These are phyloP conservation scores for Acacia concinna DNA, from an alignment of 331 rosid species.

Conservation along the genomic window DNA sequence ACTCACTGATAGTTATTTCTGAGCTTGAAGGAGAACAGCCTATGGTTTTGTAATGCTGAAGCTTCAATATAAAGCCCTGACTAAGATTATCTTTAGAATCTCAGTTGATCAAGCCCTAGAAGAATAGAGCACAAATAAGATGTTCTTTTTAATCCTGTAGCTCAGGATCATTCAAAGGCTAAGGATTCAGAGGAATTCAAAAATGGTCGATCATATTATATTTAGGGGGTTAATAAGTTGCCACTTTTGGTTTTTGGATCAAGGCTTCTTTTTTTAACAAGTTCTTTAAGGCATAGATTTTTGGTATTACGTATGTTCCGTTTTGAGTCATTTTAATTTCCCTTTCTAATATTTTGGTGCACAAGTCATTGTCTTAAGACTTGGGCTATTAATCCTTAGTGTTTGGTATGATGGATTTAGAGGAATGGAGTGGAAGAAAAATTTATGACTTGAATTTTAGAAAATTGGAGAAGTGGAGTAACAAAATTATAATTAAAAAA, in stretches of 20 bases:
- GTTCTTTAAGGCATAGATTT: not conserved
- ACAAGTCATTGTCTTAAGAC: not conserved
- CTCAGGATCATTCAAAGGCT: not conserved
- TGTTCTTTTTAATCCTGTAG: not conserved
- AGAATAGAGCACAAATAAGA: not conserved
- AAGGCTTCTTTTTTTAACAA: not conserved
- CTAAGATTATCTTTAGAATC: not conserved
- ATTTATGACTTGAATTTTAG: no score
- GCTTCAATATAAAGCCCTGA: not conserved
- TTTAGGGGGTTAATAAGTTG: no score
- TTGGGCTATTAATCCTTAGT: no score
- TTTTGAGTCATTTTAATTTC: not conserved
- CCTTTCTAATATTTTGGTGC: not conserved
- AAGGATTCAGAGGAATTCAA: not conserved
- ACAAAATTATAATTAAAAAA: no score
- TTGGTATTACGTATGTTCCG: not conserved
- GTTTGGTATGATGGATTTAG: no score
- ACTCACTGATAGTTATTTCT: slow-evolving; percentile 86
- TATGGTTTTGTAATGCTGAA: slow-evolving; percentile 32
- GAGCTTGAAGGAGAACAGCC: slow-evolving; percentile 92
- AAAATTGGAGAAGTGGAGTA: no score
- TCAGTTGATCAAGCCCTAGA: not conserved
- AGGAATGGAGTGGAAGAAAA: no score
- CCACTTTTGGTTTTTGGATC: not conserved
- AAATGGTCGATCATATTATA: not conserved